Conservation (phyloP, 2,329 filamentous ascomycete genomes). For the Allantophomopsis lycopodina region DNA sequence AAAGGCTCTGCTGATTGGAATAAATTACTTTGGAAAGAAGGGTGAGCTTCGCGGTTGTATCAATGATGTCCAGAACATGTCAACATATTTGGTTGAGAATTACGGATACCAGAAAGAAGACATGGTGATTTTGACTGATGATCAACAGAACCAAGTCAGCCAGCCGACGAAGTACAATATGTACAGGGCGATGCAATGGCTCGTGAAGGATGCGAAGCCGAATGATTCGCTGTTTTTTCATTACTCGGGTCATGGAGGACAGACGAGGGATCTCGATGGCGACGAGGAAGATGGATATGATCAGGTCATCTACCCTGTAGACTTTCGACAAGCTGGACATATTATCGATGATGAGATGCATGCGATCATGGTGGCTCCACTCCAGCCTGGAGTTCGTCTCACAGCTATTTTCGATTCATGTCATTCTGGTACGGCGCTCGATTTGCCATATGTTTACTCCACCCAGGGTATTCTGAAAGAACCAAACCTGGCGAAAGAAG, state of each 20-base stretch:
- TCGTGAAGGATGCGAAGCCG: constrained; percentile 82
- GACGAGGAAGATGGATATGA: constrained; percentile 75
- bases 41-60: constrained; percentile 88
- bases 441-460: constrained; percentile 55
- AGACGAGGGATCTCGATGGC: constrained; percentile 65
- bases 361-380: constrained; percentile 58
- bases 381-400: constrained; percentile 71
- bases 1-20: constrained; percentile 84
- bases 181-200: constrained; percentile 90
- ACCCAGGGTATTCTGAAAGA: constrained; percentile 56
- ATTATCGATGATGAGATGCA: constrained; percentile 81
- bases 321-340: constrained; percentile 69
- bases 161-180: constrained; percentile 95
- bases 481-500: constrained; percentile 54
- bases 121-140: constrained; percentile 93
- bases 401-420: constrained; percentile 59
- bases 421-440: constrained; percentile 52
- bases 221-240: constrained; percentile 97
- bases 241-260: constrained; percentile 80
- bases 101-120: constrained; percentile 91
- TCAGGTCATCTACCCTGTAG: constrained; percentile 77
- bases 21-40: constrained; percentile 91
- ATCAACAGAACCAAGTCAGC: constrained; percentile 97
- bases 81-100: constrained; percentile 71
- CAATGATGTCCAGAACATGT: constrained; percentile 98